Percentiles rank a stretch among this genome's conserved stretches.
Conservation (phyloP, 2,329 filamentous ascomycete genomes). For the Clarireedia homoeocarpa region DNA sequence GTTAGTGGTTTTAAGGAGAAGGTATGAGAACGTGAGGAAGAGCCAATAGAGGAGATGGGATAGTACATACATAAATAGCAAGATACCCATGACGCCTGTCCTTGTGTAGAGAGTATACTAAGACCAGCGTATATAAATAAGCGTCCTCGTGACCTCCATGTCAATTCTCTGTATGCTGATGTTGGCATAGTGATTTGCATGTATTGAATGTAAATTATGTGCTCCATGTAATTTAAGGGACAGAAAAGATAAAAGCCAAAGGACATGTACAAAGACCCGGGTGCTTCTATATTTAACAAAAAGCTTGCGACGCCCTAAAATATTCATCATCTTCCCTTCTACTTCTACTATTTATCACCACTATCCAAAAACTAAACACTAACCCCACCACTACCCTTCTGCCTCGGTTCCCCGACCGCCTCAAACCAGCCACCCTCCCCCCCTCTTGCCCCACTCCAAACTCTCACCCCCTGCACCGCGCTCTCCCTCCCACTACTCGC, state of each 20-base stretch:
- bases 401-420: slow-evolving; percentile 67
- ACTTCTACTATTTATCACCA: not conserved
- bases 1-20: slow-evolving; percentile 43
- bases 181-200: no score
- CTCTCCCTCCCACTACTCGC: slow-evolving; percentile 58
- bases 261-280: no score
- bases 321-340: not conserved
- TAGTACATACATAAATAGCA: slow-evolving; percentile 1
- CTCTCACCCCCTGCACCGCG: slow-evolving; percentile 61
- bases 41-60: not conserved
- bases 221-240: no score
- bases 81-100: not conserved
- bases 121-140: no score
- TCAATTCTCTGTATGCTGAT: no score
- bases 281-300: no score
- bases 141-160: no score
- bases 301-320: no score
- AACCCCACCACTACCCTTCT: slow-evolving; percentile 44
- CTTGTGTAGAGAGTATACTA: no score
- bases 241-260: no score
- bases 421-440: slow-evolving; percentile 72
- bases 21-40: slow-evolving; percentile 1
- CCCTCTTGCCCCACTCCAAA: slow-evolving; percentile 58
- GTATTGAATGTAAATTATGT: no score
- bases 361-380: not conserved